Evolutionary conservation across 257 asterid genomes (phyloP).

Genomic region (Sherardia arvensis): DNA sequence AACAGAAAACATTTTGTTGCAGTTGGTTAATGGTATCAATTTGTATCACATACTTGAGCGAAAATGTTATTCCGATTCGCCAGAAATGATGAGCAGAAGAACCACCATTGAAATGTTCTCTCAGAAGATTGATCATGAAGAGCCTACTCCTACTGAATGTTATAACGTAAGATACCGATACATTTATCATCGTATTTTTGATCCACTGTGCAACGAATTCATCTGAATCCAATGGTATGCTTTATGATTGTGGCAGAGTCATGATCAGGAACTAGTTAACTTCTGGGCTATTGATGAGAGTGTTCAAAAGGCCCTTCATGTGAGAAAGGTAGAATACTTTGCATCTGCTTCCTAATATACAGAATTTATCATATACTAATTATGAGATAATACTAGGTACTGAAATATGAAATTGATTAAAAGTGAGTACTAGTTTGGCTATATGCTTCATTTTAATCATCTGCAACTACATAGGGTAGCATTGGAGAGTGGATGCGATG

Average conservation of each 20-base stretch:
- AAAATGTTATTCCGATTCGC: constrained; percentile 3
- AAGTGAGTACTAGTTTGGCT: too few relatives aligned
- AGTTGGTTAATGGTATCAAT: constrained; percentile 12
- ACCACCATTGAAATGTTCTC: not conserved
- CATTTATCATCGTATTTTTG: not conserved
- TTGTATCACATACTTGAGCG: constrained; percentile 4
- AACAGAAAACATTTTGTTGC: not conserved
- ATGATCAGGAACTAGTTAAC: constrained; percentile 9
- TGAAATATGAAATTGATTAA: too few relatives aligned
- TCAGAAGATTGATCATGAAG: not conserved
- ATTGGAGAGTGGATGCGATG: not conserved
- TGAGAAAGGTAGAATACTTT: constrained; percentile 29
- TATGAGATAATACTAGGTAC: too few relatives aligned
- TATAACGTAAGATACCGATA: constrained; percentile 8
- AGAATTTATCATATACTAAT: too few relatives aligned
- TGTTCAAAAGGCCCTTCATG: constrained; percentile 29
- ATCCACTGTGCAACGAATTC: not conserved
- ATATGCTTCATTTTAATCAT: too few relatives aligned
- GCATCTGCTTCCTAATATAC: too few relatives aligned
- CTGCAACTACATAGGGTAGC: not conserved
- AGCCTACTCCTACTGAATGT: constrained; percentile 1
- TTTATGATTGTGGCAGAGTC: constrained; percentile 2
- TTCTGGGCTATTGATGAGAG: constrained; percentile 24
- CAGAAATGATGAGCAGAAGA: too few relatives aligned
- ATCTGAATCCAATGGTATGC: not conserved